phyloP scores from a whole-genome alignment of 169 alveolate genomes.

The Cryptosporidium sp. region DNA sequence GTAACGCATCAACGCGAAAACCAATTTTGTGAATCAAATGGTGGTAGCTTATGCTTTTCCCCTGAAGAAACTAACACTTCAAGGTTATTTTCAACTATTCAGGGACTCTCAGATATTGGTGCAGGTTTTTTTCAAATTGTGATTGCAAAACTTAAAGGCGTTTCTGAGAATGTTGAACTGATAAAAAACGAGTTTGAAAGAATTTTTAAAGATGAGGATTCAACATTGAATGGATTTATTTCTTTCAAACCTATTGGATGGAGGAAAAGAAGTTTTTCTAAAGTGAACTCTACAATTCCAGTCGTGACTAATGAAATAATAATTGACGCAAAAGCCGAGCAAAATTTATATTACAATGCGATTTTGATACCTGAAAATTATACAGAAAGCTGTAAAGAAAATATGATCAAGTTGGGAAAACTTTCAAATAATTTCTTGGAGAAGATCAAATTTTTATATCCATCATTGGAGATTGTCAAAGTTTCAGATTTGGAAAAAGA shows the following conservation, averaged over 20 bases:
- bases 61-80: slow-evolving; percentile 35
- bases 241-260: slow-evolving; percentile 63
- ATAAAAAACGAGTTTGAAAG: slow-evolving; percentile 29
- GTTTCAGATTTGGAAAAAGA: slow-evolving; percentile 28
- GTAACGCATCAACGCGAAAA: not conserved
- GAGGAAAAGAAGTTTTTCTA: slow-evolving; percentile 34
- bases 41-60: slow-evolving; percentile 62
- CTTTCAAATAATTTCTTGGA: slow-evolving; percentile 25
- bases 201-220: not conserved
- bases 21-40: slow-evolving; percentile 28
- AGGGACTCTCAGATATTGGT: slow-evolving; percentile 69
- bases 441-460: not conserved
- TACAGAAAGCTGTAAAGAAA: slow-evolving; percentile 15
- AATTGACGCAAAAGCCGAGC: not conserved
- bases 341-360: slow-evolving; percentile 32
- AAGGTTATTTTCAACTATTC: slow-evolving; percentile 56
- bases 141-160: slow-evolving; percentile 42
- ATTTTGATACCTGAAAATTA: slow-evolving; percentile 24
- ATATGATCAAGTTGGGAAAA: slow-evolving; percentile 4
- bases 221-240: not conserved
- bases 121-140: slow-evolving; percentile 62
- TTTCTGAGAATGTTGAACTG: slow-evolving; percentile 2
- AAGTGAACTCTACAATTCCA: slow-evolving; percentile 26
- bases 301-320: not conserved
- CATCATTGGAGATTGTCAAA: slow-evolving; percentile 51